phyloP scores from a whole-genome alignment of 2,329 filamentous ascomycete genomes.

The Conoideocrella luteorostrata region DNA sequence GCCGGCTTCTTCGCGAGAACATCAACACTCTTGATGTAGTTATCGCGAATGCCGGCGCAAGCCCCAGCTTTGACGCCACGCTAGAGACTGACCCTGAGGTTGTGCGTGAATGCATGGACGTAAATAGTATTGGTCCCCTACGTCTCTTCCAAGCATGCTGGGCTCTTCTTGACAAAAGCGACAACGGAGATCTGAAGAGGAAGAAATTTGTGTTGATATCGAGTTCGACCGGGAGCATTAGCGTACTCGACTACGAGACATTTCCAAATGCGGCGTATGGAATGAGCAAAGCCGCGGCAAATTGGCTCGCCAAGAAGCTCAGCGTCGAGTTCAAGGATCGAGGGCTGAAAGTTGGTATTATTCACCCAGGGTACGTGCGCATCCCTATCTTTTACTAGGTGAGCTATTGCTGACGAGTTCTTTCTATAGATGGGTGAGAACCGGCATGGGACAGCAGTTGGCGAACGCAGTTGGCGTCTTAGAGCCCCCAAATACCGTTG shows the following conservation, averaged over 20 bases:
- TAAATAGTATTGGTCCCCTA: constrained; percentile 29
- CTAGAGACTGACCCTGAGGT: constrained; percentile 5
- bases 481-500: constrained; percentile 9
- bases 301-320: constrained; percentile 25
- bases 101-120: constrained; percentile 8
- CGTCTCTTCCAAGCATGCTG: constrained; percentile 37
- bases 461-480: constrained; percentile 9
- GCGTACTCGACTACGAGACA: constrained; percentile 14
- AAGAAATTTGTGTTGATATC: constrained; percentile 13
- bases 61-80: background rate
- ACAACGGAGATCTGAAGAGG: background rate
- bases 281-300: constrained; percentile 31
- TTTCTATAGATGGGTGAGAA: constrained; percentile 11
- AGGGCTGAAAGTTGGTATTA: constrained; percentile 24
- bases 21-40: constrained; percentile 42
- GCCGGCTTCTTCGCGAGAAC: constrained; percentile 5
- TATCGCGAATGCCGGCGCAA: constrained; percentile 43
- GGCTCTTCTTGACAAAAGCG: constrained; percentile 26
- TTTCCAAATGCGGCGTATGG: constrained; percentile 34
- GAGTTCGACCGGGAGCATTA: constrained; percentile 12
- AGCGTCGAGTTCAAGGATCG: constrained; percentile 23
- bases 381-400: too few relatives aligned
- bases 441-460: constrained; percentile 10
- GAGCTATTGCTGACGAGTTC: background rate
- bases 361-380: constrained; percentile 24